Evolutionary conservation across 2,329 filamentous ascomycete genomes (phyloP).

Genomic region (Pestalotiopsis sp.): DNA sequence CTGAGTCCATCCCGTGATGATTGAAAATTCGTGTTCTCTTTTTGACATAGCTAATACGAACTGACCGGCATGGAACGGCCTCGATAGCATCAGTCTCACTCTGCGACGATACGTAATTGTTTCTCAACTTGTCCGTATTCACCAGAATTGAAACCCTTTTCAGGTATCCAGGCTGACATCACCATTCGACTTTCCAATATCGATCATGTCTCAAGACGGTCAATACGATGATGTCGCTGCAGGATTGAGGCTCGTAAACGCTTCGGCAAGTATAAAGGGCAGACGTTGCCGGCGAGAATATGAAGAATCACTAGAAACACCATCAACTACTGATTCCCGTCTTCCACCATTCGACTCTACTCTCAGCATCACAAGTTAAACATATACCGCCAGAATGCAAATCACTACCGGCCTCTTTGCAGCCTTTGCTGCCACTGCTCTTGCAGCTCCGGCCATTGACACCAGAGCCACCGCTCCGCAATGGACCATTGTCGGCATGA

Average conservation of each 20-base stretch:
- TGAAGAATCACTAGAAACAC: background rate
- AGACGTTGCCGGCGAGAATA: background rate
- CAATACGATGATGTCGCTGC: too few species aligned
- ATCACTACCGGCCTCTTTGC: slow-evolving; percentile 8
- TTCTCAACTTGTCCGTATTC: background rate
- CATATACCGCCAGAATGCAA: slow-evolving; percentile 11
- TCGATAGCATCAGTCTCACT: background rate
- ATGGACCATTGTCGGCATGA: slow-evolving; percentile 44
- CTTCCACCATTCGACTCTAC: background rate
- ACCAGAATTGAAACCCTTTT: too few species aligned
- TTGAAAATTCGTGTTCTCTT: background rate
- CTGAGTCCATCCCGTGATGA: background rate
- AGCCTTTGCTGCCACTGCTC: slow-evolving; percentile 9
- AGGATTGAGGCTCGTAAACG: too few species aligned
- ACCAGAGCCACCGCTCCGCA: slow-evolving; percentile 20
- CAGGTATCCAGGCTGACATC: too few species aligned
- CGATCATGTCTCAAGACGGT: too few species aligned
- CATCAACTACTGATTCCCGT: background rate
- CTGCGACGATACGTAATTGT: background rate
- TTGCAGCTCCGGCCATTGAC: slow-evolving; percentile 1
- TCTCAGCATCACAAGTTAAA: background rate
- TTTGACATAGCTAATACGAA: background rate
- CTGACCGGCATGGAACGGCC: background rate
- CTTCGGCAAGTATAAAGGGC: background rate
- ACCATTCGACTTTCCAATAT: too few species aligned